phyloP scores from a whole-genome alignment of 345 rosid genomes.

The Arabidopsis thaliana region TAIR10.1 NC_003070.9:9668001-9668500 shows the following conservation, averaged over 20 bases:
- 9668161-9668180: neutral
- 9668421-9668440: constrained; percentile 18
- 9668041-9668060: neutral
- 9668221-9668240: too few relatives aligned
- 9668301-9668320: too few relatives aligned
- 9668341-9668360: too few relatives aligned
- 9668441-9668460: neutral
- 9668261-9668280: too few relatives aligned
- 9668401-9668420: neutral
- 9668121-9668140: neutral
- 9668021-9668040: neutral
- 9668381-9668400: too few relatives aligned
- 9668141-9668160: neutral
- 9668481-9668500: constrained; percentile 33
- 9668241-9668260: too few relatives aligned
- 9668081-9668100: neutral
- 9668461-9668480: constrained; percentile 5
- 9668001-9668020: neutral
- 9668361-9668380: too few relatives aligned
- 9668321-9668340: too few relatives aligned
- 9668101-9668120: neutral
- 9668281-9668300: too few relatives aligned
- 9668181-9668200: too few relatives aligned
- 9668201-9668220: too few relatives aligned
- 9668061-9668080: neutral